Conservation (phyloP, 73 alveolate genomes). For the Tetrahymena borealis region DNA sequence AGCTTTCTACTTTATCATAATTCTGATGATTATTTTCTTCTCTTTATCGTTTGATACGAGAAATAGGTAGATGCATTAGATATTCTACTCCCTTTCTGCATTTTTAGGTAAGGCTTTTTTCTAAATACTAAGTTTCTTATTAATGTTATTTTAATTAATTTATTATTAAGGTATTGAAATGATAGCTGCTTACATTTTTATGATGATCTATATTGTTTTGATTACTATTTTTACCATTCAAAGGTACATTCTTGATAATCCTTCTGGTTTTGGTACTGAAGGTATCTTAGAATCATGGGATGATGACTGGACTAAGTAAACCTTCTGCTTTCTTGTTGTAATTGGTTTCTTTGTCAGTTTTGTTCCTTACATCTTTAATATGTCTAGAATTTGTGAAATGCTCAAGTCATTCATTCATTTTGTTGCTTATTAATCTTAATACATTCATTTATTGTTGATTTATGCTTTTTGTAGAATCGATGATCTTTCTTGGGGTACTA, state of each 20-base stretch:
- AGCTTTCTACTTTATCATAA: not conserved
- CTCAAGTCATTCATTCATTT: constrained; percentile 4
- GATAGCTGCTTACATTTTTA: not conserved
- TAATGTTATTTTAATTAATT: not conserved
- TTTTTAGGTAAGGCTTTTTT: not conserved
- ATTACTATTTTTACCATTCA: not conserved
- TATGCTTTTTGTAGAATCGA: constrained; percentile 41
- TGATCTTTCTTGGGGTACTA: constrained; percentile 47
- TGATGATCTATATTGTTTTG: not conserved
- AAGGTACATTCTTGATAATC: not conserved
- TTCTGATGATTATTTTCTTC: not conserved
- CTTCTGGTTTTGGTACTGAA: not conserved
- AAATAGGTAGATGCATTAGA: not conserved
- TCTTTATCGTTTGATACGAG: not conserved
- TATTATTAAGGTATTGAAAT: not conserved
- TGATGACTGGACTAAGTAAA: not conserved
- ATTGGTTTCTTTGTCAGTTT: not conserved
- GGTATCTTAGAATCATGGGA: not conserved
- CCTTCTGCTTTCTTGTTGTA: not conserved
- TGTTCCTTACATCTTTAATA: not conserved
- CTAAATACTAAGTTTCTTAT: not conserved
- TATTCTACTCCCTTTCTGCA: not conserved
- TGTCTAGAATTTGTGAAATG: not conserved
- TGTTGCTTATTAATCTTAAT: constrained; percentile 19
- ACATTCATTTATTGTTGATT: constrained; percentile 29